phyloP scores from a whole-genome alignment of 2,329 filamentous ascomycete genomes.

The Gyromitra esculenta region DNA sequence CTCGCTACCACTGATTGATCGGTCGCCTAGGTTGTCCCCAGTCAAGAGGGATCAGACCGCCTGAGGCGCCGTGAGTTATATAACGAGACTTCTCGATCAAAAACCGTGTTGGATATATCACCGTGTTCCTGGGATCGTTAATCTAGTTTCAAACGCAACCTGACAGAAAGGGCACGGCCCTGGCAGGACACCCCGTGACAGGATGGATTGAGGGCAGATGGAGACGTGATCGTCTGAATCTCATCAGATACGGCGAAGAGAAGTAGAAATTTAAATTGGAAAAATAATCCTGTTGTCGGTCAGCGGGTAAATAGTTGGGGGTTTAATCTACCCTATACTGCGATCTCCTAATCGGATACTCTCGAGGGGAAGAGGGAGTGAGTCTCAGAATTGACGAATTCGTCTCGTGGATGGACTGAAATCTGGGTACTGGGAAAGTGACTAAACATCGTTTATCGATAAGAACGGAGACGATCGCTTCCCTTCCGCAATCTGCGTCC shows the following conservation, averaged over 20 bases:
- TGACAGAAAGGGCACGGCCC: constrained; percentile 1
- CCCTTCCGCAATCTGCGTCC: constrained; percentile 26
- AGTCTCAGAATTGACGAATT: background rate
- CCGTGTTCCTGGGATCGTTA: background rate
- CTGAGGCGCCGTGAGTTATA: constrained; percentile 17
- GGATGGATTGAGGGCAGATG: background rate
- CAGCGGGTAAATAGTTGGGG: constrained; percentile 34
- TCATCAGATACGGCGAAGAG: background rate
- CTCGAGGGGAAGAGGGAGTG: constrained; percentile 9
- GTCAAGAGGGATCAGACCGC: background rate
- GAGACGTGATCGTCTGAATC: background rate
- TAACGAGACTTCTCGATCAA: constrained; percentile 11
- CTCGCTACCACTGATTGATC: background rate
- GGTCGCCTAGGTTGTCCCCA: background rate
- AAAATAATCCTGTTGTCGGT: constrained; percentile 34
- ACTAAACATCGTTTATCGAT: constrained; percentile 48
- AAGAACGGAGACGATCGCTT: constrained; percentile 40
- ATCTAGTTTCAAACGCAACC: constrained; percentile 18
- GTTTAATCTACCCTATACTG: constrained; percentile 31
- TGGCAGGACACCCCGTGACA: constrained; percentile 11
- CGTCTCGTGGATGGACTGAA: constrained; percentile 3
- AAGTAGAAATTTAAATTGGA: constrained; percentile 10
- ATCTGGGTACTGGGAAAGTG: background rate
- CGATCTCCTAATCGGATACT: constrained; percentile 9
- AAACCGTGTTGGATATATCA: constrained; percentile 23